A percentile compares a stretch with the other conserved stretches of the same genome.
phyloP scores from a whole-genome alignment of 805 yeast genomes.

The Candida mattraensis region DNA sequence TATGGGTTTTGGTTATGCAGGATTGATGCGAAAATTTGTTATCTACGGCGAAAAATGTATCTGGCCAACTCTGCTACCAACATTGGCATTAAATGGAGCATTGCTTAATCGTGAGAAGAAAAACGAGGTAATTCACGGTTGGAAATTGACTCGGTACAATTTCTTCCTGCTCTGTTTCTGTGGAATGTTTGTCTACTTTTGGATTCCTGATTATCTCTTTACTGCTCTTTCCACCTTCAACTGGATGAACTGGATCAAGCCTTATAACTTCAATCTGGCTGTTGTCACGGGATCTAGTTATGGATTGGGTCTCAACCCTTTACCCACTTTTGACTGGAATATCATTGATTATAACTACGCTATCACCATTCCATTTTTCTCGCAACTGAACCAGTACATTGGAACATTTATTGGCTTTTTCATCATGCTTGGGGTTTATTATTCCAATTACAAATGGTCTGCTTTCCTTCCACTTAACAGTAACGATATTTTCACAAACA shows the following conservation, averaged over 20 bases:
- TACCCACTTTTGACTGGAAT: conserved; percentile 66
- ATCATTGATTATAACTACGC: conserved; percentile 60
- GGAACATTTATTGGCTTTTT: conserved; percentile 54
- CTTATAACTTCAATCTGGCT: conserved; percentile 58
- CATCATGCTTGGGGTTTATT: conserved; percentile 52
- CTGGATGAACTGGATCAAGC: conserved; percentile 67
- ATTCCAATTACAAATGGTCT: conserved; percentile 52
- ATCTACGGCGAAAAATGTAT: conserved; percentile 65
- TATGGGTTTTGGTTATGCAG: conserved; percentile 69
- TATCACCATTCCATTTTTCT: conserved; percentile 58
- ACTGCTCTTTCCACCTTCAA: conserved; percentile 59
- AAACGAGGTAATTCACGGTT: conserved; percentile 52
- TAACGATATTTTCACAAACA: conserved; percentile 51
- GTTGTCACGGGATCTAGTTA: conserved; percentile 61
- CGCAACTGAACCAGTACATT: conserved; percentile 43
- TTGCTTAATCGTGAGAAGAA: conserved; percentile 45
- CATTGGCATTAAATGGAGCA: conserved; percentile 55
- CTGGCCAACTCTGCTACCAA: conserved; percentile 70
- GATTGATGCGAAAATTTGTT: conserved; percentile 55
- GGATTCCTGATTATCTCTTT: conserved; percentile 62
- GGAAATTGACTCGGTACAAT: conserved; percentile 54
- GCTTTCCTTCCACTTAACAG: conserved; percentile 55
- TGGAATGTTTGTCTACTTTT: conserved; percentile 42
- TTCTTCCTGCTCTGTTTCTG: conserved; percentile 46
- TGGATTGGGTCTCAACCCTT: conserved; percentile 66